These are phyloP conservation scores for Gossypium ekmanianum DNA, from an alignment of 345 rosid species.

Conservation along the genomic window DNA sequence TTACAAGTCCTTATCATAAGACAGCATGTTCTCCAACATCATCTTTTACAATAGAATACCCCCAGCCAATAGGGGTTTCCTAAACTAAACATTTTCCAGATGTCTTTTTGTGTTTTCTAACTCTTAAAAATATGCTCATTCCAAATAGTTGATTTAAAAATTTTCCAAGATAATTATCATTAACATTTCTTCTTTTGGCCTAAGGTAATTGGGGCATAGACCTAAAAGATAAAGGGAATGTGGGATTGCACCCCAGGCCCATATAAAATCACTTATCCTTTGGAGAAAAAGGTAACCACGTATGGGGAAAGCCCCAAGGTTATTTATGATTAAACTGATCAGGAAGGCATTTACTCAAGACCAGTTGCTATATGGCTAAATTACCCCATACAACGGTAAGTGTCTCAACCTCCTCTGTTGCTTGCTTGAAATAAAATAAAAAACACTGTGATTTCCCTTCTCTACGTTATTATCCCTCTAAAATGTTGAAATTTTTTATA, in stretches of 20 bases:
- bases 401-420: not conserved
- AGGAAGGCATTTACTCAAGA: not conserved
- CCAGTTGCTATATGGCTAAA: not conserved
- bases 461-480: not conserved
- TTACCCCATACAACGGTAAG: not conserved
- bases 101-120: not conserved
- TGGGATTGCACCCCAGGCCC: not conserved
- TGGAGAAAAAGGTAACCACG: not conserved
- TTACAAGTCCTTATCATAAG: not conserved
- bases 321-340: not conserved
- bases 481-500: not conserved
- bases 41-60: not conserved
- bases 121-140: not conserved
- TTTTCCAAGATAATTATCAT: not conserved
- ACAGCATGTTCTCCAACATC: conserved; percentile 8
- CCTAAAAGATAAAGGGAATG: not conserved
- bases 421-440: not conserved
- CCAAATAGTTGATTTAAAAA: conserved; percentile 5
- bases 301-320: not conserved
- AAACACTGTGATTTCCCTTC: not conserved
- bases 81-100: not conserved
- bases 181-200: not conserved
- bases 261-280: not conserved
- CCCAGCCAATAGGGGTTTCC: not conserved
- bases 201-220: not conserved